A percentile compares a stretch with the other conserved stretches of the same genome.
phyloP scores from a whole-genome alignment of 2,329 filamentous ascomycete species.

The Fusarium oxysporum region DNA sequence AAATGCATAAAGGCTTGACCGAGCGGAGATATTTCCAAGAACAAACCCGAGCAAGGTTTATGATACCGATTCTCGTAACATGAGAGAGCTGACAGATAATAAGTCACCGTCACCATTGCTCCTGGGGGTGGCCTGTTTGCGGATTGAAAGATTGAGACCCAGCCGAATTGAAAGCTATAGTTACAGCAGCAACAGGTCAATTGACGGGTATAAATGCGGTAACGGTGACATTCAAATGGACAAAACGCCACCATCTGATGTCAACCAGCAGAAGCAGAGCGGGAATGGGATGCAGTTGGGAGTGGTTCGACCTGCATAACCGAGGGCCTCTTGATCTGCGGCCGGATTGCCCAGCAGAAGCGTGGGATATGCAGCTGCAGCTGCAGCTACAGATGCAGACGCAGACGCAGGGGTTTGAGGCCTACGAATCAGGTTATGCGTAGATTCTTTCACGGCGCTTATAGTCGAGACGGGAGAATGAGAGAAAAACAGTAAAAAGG shows the following conservation, averaged over 20 bases:
- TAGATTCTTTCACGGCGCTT: slow-evolving; percentile 47
- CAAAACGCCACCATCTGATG: slow-evolving; percentile 40
- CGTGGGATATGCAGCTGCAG: slow-evolving; percentile 40
- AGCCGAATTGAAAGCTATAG: neutral
- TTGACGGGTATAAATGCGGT: slow-evolving; percentile 3
- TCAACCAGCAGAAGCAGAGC: slow-evolving; percentile 32
- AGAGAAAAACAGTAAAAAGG: slow-evolving; percentile 14
- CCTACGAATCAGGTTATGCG: slow-evolving; percentile 41
- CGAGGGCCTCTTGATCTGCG: slow-evolving; percentile 54
- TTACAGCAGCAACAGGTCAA: neutral
- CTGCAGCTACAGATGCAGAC: slow-evolving; percentile 3
- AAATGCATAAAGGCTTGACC: slow-evolving; percentile 20
- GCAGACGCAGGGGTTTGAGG: slow-evolving; percentile 29
- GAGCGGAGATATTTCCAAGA: slow-evolving; percentile 34
- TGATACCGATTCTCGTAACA: slow-evolving; percentile 1
- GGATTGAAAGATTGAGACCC: neutral
- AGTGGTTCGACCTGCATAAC: slow-evolving; percentile 53
- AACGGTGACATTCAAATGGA: slow-evolving; percentile 16
- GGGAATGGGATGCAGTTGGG: slow-evolving; percentile 39
- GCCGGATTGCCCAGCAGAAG: slow-evolving; percentile 50
- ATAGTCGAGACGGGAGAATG: slow-evolving; percentile 29
- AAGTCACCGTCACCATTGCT: neutral
- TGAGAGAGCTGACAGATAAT: slow-evolving; percentile 13
- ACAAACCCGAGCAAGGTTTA: slow-evolving; percentile 19
- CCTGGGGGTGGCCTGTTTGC: neutral